Evolutionary conservation across 345 rosid genomes (phyloP).

Genomic region (Iberis pinnata): DNA sequence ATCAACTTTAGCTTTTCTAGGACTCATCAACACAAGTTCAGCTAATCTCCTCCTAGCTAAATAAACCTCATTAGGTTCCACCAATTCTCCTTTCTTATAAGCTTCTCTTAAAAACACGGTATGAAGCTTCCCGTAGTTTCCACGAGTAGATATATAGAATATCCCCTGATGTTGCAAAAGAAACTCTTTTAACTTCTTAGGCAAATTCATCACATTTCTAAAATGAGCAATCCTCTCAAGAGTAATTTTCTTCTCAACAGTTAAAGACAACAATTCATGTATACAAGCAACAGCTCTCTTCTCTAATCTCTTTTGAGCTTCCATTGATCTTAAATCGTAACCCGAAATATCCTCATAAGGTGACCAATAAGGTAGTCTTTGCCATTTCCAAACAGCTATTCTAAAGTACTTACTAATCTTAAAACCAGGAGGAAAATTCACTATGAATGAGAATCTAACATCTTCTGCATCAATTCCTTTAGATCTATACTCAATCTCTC

Average conservation of each 20-base stretch:
- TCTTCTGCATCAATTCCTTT: constrained; percentile 81
- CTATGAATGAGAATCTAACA: constrained; percentile 66
- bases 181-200: constrained; percentile 81
- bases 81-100: constrained; percentile 68
- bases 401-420: constrained; percentile 82
- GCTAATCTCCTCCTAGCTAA: constrained; percentile 77
- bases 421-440: constrained; percentile 90
- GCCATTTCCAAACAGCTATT: constrained; percentile 98
- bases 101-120: constrained; percentile 85
- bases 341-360: constrained; percentile 83
- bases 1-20: constrained; percentile 62
- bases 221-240: constrained; percentile 91
- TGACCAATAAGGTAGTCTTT: constrained; percentile 86
- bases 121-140: constrained; percentile 91
- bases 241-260: constrained; percentile 84
- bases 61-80: constrained; percentile 73
- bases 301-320: constrained; percentile 91
- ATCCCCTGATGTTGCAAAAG: constrained; percentile 87
- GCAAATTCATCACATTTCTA: constrained; percentile 68
- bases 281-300: constrained; percentile 90
- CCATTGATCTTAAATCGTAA: constrained; percentile 77
- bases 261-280: constrained; percentile 72
- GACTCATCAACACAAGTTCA: constrained; percentile 65
- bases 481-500: constrained; percentile 82
- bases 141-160: constrained; percentile 87